Evolutionary conservation across 1,284 basidiomycete species (phyloP).

Genomic region (Thecaphora frezii): DNA sequence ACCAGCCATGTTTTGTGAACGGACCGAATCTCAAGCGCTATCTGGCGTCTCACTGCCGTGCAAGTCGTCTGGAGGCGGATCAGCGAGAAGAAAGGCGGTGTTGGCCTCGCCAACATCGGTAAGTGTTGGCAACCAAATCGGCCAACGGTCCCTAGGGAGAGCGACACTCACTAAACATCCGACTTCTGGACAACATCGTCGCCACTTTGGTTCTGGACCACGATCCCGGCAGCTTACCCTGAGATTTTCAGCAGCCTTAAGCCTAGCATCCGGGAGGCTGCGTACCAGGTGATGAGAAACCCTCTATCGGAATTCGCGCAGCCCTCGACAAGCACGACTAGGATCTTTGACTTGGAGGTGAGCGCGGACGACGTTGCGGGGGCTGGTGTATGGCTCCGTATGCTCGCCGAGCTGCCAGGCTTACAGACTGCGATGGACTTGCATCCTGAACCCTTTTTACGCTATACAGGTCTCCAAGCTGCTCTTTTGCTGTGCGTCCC

Average conservation of each 20-base stretch:
- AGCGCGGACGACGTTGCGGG: background rate
- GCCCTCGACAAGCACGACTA: slow-evolving; percentile 21
- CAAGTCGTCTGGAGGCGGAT: slow-evolving; percentile 13
- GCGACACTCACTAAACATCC: too few relatives aligned
- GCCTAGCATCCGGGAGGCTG: slow-evolving; percentile 43
- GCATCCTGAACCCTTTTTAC: background rate
- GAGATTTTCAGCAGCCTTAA: slow-evolving; percentile 56
- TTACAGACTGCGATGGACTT: slow-evolving; percentile 7
- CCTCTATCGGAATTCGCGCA: slow-evolving; percentile 8
- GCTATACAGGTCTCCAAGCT: slow-evolving; percentile 16
- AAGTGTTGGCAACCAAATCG: background rate
- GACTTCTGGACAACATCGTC: background rate
- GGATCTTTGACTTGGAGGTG: slow-evolving; percentile 41
- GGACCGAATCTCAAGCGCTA: slow-evolving; percentile 5
- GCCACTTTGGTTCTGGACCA: background rate
- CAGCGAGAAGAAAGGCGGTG: slow-evolving; percentile 6
- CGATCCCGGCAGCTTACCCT: slow-evolving; percentile 51
- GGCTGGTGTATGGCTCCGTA: background rate
- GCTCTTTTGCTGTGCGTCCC: slow-evolving; percentile 27
- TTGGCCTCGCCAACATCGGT: slow-evolving; percentile 29
- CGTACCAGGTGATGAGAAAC: slow-evolving; percentile 38
- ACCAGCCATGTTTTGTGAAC: background rate
- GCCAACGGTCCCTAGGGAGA: background rate
- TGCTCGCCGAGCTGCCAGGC: too few relatives aligned
- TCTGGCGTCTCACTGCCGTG: slow-evolving; percentile 21